Evolutionary conservation across 768 basidiomycete species (phyloP), one percentile per base, ranked within the genome.

Genomic region (Tulasnella sp.): DNA sequence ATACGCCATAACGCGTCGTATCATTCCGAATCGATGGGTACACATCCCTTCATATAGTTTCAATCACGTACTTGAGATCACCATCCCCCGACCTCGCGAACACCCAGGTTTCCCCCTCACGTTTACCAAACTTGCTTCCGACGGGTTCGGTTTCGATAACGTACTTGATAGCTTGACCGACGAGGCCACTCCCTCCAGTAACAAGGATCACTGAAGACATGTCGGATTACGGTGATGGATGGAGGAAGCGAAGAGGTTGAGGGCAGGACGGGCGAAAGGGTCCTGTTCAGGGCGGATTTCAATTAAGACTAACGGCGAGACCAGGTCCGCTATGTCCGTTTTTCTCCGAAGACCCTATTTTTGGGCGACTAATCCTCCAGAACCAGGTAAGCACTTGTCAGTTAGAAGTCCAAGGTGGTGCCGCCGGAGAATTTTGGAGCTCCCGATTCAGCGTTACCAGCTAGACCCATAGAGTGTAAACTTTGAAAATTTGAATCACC

Each of bases 131-230:
- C 49, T 79, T 74, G 57, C 85, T 86, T 17, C 83, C 85, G 56
- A 75, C 75, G 0, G 84, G 80, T 65, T 94, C 90, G 8, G 76
- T 81, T 32, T 88, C 77, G 67, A 93, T 80, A 37, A 89, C 71
- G 65, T 84, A 75, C 65, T 83, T 72, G 65, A 94, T 86, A 31
- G 81, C 91, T 63, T 78, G 77, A n/a, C 90, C 90, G 34, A 93
- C 88, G 49, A 93, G 80, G 17, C 90, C 91, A 60, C 80, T 77
- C 39, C 88, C 89, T 45, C 87, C 88, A 42, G 87, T 90, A 63
- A 90, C 84, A 58, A 90, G 81, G 39, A 90, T 73, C 51, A 85
- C 80, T 34, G 55, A 57, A 31, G 27, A 48, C 25, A 31, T 48
- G n/a, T 21, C 14, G 45, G 34, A 25, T 15, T 6, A 42, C 41